These are phyloP conservation scores for Mycogone perniciosa DNA, from an alignment of 2,329 filamentous ascomycete genomes.

Conservation along the genomic window DNA sequence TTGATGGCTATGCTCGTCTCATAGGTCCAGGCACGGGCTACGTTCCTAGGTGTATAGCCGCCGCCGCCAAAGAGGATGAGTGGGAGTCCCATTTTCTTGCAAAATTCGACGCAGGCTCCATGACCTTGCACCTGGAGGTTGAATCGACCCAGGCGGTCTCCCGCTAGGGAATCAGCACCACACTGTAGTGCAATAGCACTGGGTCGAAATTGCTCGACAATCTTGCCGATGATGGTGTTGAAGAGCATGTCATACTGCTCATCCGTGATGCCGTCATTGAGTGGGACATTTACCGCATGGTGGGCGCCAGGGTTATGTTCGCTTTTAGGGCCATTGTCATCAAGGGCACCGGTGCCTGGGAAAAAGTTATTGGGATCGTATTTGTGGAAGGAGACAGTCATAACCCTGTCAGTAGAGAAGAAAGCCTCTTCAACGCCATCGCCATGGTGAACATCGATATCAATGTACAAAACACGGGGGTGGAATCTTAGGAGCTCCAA, in stretches of 20 bases:
- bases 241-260: slow-evolving; percentile 84
- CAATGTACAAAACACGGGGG: slow-evolving; percentile 85
- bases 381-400: slow-evolving; percentile 95
- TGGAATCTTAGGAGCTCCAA: slow-evolving; percentile 77
- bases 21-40: slow-evolving; percentile 93
- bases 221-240: slow-evolving; percentile 69
- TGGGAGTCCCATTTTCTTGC: slow-evolving; percentile 73
- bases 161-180: slow-evolving; percentile 88
- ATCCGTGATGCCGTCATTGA: slow-evolving; percentile 87
- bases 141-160: slow-evolving; percentile 89
- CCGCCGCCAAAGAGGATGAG: slow-evolving; percentile 89
- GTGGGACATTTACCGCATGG: slow-evolving; percentile 83
- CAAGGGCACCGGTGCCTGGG: slow-evolving; percentile 80
- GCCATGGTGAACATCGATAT: slow-evolving; percentile 88
- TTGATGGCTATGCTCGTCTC: slow-evolving; percentile 88
- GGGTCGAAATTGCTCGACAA: slow-evolving; percentile 79
- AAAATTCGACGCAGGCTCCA: slow-evolving; percentile 82
- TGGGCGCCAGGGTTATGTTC: slow-evolving; percentile 83
- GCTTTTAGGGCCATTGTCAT: slow-evolving; percentile 76
- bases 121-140: slow-evolving; percentile 95
- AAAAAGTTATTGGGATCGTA: slow-evolving; percentile 83
- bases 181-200: slow-evolving; percentile 91
- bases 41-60: slow-evolving; percentile 93
- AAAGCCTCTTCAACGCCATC: slow-evolving; percentile 90
- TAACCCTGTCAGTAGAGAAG: slow-evolving; percentile 80